Percentiles rank a stretch among this genome's conserved stretches.
Evolutionary conservation across 345 rosid species (phyloP).

Genomic region (Rhodamnia rubescens): DNA sequence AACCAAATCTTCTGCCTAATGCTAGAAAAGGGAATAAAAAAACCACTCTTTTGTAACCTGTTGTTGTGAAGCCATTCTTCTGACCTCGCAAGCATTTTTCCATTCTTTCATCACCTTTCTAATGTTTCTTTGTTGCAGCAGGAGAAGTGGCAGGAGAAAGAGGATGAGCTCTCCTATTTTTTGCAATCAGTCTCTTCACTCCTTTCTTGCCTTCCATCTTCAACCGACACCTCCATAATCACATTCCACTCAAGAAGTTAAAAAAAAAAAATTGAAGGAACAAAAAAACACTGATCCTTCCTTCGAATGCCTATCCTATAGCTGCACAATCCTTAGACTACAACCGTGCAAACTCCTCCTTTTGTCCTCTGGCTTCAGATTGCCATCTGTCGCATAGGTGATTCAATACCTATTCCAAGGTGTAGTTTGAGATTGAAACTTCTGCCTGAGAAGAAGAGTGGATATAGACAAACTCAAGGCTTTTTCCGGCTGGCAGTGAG

Average conservation of each 20-base stretch:
- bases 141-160: slow-evolving; percentile 51
- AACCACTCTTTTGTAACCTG: background rate
- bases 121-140: slow-evolving; percentile 3
- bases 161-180: slow-evolving; percentile 78
- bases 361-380: background rate
- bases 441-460: slow-evolving; percentile 68
- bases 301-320: slow-evolving; percentile 25
- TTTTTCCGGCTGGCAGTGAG: slow-evolving; percentile 55
- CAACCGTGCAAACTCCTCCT: slow-evolving; percentile 9
- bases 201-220: slow-evolving; percentile 43
- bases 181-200: slow-evolving; percentile 49
- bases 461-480: slow-evolving; percentile 80
- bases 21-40: background rate
- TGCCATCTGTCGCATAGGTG: background rate
- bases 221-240: background rate
- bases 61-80: slow-evolving; percentile 13
- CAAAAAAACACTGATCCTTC: background rate
- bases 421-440: slow-evolving; percentile 66
- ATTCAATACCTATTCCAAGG: slow-evolving; percentile 30
- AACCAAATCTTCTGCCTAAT: background rate
- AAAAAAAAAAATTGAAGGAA: slow-evolving; percentile 11
- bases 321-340: slow-evolving; percentile 46
- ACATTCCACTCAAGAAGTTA: background rate
- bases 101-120: slow-evolving; percentile 8
- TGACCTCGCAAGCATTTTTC: slow-evolving; percentile 16